phyloP scores from a whole-genome alignment of 371 early-diverging fungal genomes.

The Mortierella sp. region DNA sequence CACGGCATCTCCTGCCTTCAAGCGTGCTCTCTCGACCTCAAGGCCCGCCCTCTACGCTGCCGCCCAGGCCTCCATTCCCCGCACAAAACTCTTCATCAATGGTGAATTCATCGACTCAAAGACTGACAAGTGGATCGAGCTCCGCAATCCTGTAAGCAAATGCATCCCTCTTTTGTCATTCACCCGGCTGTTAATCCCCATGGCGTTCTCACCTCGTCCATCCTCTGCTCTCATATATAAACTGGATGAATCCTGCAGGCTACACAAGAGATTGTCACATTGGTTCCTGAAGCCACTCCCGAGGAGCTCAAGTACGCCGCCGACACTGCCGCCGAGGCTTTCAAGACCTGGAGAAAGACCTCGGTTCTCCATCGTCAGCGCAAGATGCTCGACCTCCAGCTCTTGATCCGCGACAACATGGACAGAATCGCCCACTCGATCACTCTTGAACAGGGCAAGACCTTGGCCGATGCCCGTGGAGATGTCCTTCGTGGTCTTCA shows the following conservation, averaged over 20 bases:
- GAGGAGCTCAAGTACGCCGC: slow-evolving; percentile 90
- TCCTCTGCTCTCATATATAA: too few relatives aligned
- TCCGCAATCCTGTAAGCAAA: slow-evolving; percentile 85
- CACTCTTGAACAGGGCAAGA: slow-evolving; percentile 95
- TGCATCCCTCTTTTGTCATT: not conserved
- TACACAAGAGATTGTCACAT: slow-evolving; percentile 90
- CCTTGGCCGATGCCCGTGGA: slow-evolving; percentile 92
- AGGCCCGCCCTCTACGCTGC: slow-evolving; percentile 38
- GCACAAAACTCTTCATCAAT: slow-evolving; percentile 86
- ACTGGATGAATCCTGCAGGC: too few relatives aligned
- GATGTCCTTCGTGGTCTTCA: slow-evolving; percentile 92
- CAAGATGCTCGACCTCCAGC: slow-evolving; percentile 93
- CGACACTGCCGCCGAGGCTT: slow-evolving; percentile 79
- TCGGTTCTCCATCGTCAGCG: slow-evolving; percentile 88
- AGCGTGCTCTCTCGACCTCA: slow-evolving; percentile 47
- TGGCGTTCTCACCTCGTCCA: too few relatives aligned
- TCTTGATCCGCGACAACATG: slow-evolving; percentile 85
- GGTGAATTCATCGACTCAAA: slow-evolving; percentile 94
- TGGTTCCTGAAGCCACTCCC: slow-evolving; percentile 91
- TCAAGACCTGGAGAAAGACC: slow-evolving; percentile 90
- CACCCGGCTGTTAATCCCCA: too few relatives aligned
- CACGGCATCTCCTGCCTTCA: slow-evolving; percentile 44
- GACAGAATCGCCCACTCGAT: slow-evolving; percentile 90
- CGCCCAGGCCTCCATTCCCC: slow-evolving; percentile 58
- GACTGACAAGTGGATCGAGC: slow-evolving; percentile 88